phyloP scores from a whole-genome alignment of 1,284 basidiomycete genomes.

The Termitomyces sp. region DNA sequence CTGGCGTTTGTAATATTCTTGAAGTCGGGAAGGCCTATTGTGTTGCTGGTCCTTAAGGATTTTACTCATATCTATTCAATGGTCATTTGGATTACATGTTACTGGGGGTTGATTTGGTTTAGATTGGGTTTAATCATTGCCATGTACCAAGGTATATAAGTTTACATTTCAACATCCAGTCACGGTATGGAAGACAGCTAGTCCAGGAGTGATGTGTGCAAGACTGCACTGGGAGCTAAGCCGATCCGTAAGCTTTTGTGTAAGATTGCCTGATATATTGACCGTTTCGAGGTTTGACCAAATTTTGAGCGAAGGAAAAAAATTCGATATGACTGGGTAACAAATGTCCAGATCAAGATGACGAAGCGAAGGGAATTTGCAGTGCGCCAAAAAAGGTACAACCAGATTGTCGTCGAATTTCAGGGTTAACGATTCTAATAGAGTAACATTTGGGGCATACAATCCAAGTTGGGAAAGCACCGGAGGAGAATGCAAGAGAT shows the following conservation, averaged over 20 bases:
- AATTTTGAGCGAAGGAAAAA: not conserved
- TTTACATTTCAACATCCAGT: not conserved
- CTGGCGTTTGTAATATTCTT: slow-evolving; percentile 8
- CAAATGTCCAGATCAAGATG: not conserved
- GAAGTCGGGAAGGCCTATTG: slow-evolving; percentile 10
- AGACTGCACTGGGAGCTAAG: not conserved
- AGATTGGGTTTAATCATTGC: too few relatives aligned
- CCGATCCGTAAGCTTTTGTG: not conserved
- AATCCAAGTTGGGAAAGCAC: not conserved
- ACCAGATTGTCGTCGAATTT: not conserved
- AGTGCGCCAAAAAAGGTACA: not conserved
- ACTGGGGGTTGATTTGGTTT: too few relatives aligned
- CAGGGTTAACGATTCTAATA: not conserved
- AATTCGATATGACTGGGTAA: not conserved
- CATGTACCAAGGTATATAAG: too few relatives aligned
- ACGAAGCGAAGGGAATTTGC: slow-evolving; percentile 3
- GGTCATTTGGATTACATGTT: too few relatives aligned
- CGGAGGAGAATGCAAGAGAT: not conserved
- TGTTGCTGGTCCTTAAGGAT: slow-evolving; percentile 1
- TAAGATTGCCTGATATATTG: not conserved
- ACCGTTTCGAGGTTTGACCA: not conserved
- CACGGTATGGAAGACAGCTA: not conserved
- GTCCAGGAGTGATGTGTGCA: not conserved
- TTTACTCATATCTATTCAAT: too few relatives aligned
- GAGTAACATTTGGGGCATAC: not conserved